Percentiles rank a stretch among this genome's conserved stretches.
Conservation (phyloP, 306 rosid species). For the Lupinus albus region DNA sequence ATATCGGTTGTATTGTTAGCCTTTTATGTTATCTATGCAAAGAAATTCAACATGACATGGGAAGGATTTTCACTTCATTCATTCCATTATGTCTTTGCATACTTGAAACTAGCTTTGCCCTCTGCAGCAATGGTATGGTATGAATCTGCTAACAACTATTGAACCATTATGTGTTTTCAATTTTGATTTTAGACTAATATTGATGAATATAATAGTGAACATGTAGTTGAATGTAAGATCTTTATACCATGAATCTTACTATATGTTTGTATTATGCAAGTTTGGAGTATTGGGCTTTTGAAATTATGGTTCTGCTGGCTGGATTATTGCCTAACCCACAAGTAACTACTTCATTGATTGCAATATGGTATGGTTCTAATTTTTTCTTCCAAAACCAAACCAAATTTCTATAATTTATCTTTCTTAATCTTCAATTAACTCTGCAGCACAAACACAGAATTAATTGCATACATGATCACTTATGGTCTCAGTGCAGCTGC, state of each 20-base stretch:
- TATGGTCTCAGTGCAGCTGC: slow-evolving; percentile 88
- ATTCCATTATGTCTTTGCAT: slow-evolving; percentile 43
- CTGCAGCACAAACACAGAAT: slow-evolving; percentile 69
- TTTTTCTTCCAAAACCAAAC: not conserved
- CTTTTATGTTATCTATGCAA: slow-evolving; percentile 46
- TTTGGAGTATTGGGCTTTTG: slow-evolving; percentile 94
- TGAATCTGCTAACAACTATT: slow-evolving; percentile 28
- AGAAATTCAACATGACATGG: slow-evolving; percentile 68
- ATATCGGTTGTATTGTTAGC: slow-evolving; percentile 51
- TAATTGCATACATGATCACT: slow-evolving; percentile 66
- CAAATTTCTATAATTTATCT: not conserved
- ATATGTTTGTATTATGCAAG: slow-evolving; percentile 47
- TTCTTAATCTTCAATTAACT: slow-evolving; percentile 7
- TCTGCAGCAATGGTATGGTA: slow-evolving; percentile 85
- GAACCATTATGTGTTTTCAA: too few species aligned
- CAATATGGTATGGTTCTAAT: slow-evolving; percentile 67
- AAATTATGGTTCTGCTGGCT: slow-evolving; percentile 75
- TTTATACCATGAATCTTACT: slow-evolving; percentile 27
- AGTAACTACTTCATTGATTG: slow-evolving; percentile 74
- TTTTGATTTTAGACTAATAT: too few species aligned
- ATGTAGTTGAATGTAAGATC: not conserved
- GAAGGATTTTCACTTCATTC: slow-evolving; percentile 73
- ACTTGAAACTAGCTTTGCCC: slow-evolving; percentile 71
- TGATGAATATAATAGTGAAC: too few species aligned
- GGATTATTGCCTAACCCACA: slow-evolving; percentile 72